Base-by-base conservation (phyloP, 176 grass and related monocot species). In the Oryza australiensis region DNA sequence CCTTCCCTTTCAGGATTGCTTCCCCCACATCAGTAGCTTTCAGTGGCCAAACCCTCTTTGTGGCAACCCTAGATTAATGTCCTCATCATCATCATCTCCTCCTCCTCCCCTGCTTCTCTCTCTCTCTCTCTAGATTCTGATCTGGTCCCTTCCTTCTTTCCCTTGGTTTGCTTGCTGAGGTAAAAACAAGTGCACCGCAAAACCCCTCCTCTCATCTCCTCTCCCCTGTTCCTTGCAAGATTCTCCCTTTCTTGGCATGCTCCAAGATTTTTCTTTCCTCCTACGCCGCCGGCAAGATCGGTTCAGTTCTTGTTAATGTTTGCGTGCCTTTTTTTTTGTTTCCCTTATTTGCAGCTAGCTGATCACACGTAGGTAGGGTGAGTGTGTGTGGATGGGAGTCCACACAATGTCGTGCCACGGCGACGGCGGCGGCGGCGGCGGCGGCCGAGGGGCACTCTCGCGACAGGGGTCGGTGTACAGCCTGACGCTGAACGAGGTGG, bases 401-500 rank as follows among this genome's bases (percentile, higher is more conserved):
- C 84, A 94, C 88, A 79, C 92, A 85, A 93, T 95, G 90, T 70
- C 94, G 75, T 91, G 86, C 84, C 88, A 81, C 60, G 74, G 38
- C 64, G 82, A 34, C 89, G 80, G 23, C 24, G 77, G 43, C 7
- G 72, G 41, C 10, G 49, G 78, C 1, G 80, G 77, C 30, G 67
- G 78, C 20, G 73, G 83, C 43, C 28, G 83, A 22, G 49, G 74
- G 20, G 22, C 81, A 3, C 86, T 95, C 27, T 72, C 90, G n/a
- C 64, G 87, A 20, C 90, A 95, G 59, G 87, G 89, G 5, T 92
- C 89, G 3, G 77, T 92, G 22, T 98, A 93, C 83, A 89, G 87
- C 74, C 87, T 98, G 27, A 98, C 95, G 38, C 79, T 93, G 40
- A 94, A 90, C 73, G 92, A 97, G 86, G 94, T 92, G 64, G 89